Base-by-base conservation (phyloP, 225 moss, liverwort and hornwort species). In the Physcomitrellopsis africana region DNA sequence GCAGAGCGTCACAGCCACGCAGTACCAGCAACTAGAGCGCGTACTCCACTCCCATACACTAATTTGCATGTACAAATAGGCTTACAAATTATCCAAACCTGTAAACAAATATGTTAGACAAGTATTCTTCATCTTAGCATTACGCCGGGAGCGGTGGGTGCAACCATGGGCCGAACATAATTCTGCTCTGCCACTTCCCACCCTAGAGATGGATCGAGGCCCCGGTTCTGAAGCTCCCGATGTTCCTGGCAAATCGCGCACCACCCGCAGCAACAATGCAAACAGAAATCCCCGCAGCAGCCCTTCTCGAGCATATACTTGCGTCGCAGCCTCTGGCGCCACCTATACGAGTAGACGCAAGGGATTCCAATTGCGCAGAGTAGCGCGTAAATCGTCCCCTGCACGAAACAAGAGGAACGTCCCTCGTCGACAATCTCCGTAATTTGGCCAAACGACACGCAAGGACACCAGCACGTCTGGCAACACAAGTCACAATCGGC, bases 161-260 rank as follows among this genome's bases (percentile, higher is more conserved):
- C 78, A 11, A 57, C 70, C 81, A 68, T 76, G 13, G 79, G 48
- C 0, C 19, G 67, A 7, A 29, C 63, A 8, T 24, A 24, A n/a
- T 55, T 53, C 9, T 63, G 64, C 14, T 4, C 63, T 29, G 46
- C 81, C 37, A 51, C 26, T 7, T 80, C 69, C 87, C 87, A 87
- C 3, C 87, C 80, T 10, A 77, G 13, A 26, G 73, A 60, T 8
- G 87, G 87, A 65, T 87, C 80, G 37, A 82, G 14, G 7, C 84
- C 84, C 9, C 71, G 79, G 19, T 32, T 60, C 49, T 46, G 67
- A 1, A 87, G 75, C 67, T 87, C 84, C 27, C 84, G 80, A 61
- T 80, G 63, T 77, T 87, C 87, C 75, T 87, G 82, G 29, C 80
- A 80, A 1, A 87, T 62, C 10, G 87, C 84, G 20, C 87, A 87